Base-by-base conservation (phyloP, 2,329 filamentous ascomycete species). In the Trichoderma polysporum region DNA sequence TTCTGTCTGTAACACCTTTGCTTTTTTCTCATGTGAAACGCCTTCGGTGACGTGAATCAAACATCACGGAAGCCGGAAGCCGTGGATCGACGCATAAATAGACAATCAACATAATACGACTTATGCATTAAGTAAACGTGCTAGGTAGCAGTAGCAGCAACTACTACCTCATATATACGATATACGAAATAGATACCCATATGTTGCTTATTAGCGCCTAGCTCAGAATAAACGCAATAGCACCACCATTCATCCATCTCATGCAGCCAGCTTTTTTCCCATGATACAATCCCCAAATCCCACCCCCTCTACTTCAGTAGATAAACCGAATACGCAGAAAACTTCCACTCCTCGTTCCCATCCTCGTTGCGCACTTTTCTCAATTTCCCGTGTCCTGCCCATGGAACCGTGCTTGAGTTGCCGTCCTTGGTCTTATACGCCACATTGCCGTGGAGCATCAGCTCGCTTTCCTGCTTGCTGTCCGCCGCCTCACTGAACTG, bases 391-490 rank as follows among this genome's bases (percentile, higher is more conserved):
- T 78, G 75, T 37, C 70, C 76, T 45, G 76, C 72, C 76, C 77
- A 79, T 9, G 73, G 70, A 58, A 74, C 70, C 25, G 71, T 68
- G 15, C 71, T 67, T 45, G 68, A 69, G 33, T 71, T 60, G 31
- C 74, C 77, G 31, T 76, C 74, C 64, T 68, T 74, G 8, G 71
- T 74, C 63, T 68, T 69, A 15, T 74, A 68, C 53, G 69, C 71
- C 57, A 75, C 74, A 13, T 75, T 71, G 29, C 77, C 76, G 54
- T 76, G 70, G 22, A 78, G 52, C 76, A 78, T 78, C 54, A 68
- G 75, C 72, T 82, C 81, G 47, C 73, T 71, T 59, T 69, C 73
- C 47, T 62, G 66, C 62, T 69, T 29, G 27, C n/a, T 50, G 10
- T 31, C 60, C 1, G 19, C 31, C 45, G 54, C 35, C 17, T 60